Base-by-base conservation (phyloP, 495 filamentous ascomycete species). In the Trichocladium antarcticum region DNA sequence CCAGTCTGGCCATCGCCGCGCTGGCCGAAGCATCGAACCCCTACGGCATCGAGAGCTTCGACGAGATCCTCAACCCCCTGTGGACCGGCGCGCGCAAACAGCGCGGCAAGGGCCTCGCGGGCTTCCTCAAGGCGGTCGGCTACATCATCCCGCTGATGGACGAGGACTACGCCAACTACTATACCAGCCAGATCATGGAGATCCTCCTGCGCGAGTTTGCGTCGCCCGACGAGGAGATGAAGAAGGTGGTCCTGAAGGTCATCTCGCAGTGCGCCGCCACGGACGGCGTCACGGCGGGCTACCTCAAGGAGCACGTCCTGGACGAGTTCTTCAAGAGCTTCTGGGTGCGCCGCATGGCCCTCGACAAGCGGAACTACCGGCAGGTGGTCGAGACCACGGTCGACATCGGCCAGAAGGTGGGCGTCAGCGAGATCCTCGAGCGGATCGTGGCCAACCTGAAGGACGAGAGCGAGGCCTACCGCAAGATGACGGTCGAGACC, bases 61-160 rank as follows among this genome's bases (percentile, higher is more conserved):
- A 97, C 59, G 85, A 92, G 45, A 97, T 99, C 59, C 76, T 97
- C 24, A 95, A 97, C 62, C 92, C 93, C 39, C 78, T 98, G 0
- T 98, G 92, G 92, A 95, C 86, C 11, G 92, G 92, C 43, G 90
- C 90, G 17, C 71, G 90, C 39, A 95, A 95, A 67, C 93, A 99
- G 65, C 81, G 93, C 47, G 93, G 93, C 44, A 99, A 99, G 61
- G 88, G 89, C 62, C 74, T 99, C 31, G 88, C 93, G 19, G 89
- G 89, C 17, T 99, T 95, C 68, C 70, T 99, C 21, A 99, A 99
- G 66, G 93, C 93, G 34, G 90, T 97, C 42, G 93, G 93, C 19
- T 96, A 92, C 61, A 94, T 99, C 58, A 97, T 99, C 57, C 93
- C 93, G 1, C 75, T 99, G 32, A 97, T 99, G 93, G 93, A 99